Percentiles rank a stretch among this genome's conserved stretches.
phyloP scores from a whole-genome alignment of 805 yeast genomes.

The Cyberlindnera xishuangbannaensis region DNA sequence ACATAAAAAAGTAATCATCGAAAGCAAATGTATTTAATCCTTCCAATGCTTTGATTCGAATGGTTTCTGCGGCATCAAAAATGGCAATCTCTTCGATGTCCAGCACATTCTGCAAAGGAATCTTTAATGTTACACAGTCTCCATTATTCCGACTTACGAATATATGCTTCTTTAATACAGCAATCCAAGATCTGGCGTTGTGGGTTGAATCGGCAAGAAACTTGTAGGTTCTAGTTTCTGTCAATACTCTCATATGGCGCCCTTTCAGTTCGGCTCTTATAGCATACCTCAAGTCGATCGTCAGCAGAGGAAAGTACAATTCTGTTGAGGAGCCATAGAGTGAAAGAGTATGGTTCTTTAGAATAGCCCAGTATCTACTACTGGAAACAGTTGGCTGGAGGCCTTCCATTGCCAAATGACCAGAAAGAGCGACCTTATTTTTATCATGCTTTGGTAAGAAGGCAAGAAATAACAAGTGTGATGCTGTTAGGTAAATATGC shows the following conservation, averaged over 20 bases:
- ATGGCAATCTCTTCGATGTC: conserved; percentile 54
- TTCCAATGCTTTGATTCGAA: conserved; percentile 58
- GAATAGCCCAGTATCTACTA: conserved; percentile 71
- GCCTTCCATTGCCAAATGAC: conserved; percentile 42
- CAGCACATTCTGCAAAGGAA: conserved; percentile 65
- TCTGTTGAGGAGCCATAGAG: conserved; percentile 70
- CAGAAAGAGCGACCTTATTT: conserved; percentile 40
- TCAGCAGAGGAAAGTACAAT: conserved; percentile 74
- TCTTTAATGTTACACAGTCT: conserved; percentile 67
- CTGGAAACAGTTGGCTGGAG: conserved; percentile 24
- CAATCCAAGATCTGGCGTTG: conserved; percentile 78
- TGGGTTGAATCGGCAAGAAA: conserved; percentile 70
- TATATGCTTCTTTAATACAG: conserved; percentile 64
- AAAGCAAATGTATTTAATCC: conserved; percentile 44
- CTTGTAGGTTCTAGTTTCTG: conserved; percentile 51
- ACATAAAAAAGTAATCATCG: conserved; percentile 68
- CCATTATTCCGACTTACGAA: conserved; percentile 68
- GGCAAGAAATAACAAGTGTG: conserved; percentile 68
- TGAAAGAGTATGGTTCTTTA: conserved; percentile 62
- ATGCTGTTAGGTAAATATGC: conserved; percentile 64
- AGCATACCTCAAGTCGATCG: conserved; percentile 67
- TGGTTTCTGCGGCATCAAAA: conserved; percentile 49
- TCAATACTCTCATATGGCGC: conserved; percentile 41
- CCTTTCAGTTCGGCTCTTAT: conserved; percentile 44
- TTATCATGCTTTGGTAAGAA: conserved; percentile 55